Conservation (phyloP, 2,329 filamentous ascomycete species). For the Chalaropsis ovoidea region DNA sequence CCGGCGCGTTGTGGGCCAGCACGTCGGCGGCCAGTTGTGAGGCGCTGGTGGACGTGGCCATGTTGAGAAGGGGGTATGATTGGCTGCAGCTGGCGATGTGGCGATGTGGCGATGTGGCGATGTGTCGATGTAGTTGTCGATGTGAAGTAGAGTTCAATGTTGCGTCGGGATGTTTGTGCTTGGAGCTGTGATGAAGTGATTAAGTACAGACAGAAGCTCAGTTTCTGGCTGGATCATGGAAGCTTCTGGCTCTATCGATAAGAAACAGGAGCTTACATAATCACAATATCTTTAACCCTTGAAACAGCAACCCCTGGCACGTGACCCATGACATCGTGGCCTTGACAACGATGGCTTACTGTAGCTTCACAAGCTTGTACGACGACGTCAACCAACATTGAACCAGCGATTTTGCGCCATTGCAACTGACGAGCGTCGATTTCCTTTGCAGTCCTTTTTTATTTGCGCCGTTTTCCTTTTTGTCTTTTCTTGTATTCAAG, state of each 20-base stretch:
- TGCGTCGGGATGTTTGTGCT: not conserved
- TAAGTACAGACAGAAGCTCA: not conserved
- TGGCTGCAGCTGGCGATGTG: not conserved
- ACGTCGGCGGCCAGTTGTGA: constrained; percentile 37
- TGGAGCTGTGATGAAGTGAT: not conserved
- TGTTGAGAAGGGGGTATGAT: constrained; percentile 18
- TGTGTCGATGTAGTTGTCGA: constrained; percentile 16
- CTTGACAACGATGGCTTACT: not conserved
- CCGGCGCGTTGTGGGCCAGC: constrained; percentile 46
- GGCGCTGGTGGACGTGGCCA: constrained; percentile 28
- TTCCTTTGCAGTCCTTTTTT: not conserved
- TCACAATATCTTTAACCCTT: not conserved
- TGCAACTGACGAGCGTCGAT: not conserved
- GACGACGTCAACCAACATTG: not conserved
- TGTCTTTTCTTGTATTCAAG: not conserved
- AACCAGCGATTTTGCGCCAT: not conserved
- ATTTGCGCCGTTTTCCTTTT: not conserved
- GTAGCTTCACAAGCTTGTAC: constrained; percentile 3
- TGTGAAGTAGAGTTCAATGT: not conserved
- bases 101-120: constrained; percentile 4
- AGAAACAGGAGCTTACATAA: not conserved
- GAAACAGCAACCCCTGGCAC: not conserved
- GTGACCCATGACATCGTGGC: constrained; percentile 10
- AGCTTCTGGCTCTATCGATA: not conserved
- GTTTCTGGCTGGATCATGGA: not conserved